Evolutionary conservation across 352 stramenopile species (phyloP).

Genomic region (Globisporangium apiculatum): DNA sequence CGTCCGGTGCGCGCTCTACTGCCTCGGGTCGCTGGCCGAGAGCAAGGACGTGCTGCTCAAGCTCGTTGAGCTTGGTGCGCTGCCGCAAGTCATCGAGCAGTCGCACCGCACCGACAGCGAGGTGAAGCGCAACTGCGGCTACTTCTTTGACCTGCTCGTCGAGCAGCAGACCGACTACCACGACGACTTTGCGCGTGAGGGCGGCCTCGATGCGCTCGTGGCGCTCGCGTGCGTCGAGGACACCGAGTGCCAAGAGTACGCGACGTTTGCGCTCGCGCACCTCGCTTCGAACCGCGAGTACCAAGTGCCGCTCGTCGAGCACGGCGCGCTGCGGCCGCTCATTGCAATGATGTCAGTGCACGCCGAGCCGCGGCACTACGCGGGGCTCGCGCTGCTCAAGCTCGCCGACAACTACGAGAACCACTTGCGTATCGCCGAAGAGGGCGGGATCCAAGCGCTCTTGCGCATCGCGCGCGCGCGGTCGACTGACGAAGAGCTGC

Average conservation of each 20-base stretch:
- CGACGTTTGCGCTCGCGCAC: conserved; percentile 93
- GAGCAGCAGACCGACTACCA: conserved; percentile 92
- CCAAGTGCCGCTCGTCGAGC: conserved; percentile 89
- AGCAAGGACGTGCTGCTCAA: conserved; percentile 88
- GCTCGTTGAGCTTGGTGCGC: conserved; percentile 83
- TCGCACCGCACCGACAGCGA: conserved; percentile 84
- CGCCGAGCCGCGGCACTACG: conserved; percentile 92
- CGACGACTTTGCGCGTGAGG: conserved; percentile 82
- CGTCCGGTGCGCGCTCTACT: conserved; percentile 87
- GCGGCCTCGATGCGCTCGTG: conserved; percentile 86
- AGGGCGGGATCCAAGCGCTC: conserved; percentile 94
- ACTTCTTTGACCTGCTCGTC: conserved; percentile 88
- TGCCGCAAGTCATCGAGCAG: conserved; percentile 83
- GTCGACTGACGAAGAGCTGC: conserved; percentile 90
- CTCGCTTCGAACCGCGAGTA: conserved; percentile 93
- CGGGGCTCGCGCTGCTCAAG: conserved; percentile 94
- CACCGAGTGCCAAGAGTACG: conserved; percentile 94
- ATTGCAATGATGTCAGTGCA: conserved; percentile 95
- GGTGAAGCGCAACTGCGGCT: conserved; percentile 89
- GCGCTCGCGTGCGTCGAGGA: conserved; percentile 91
- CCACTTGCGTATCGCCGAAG: conserved; percentile 93
- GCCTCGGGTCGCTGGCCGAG: conserved; percentile 90
- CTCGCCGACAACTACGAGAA: conserved; percentile 98
- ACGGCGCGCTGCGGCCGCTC: conserved; percentile 89
- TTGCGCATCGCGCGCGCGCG: conserved; percentile 87